phyloP scores from a whole-genome alignment of 768 basidiomycete genomes.

The Tricholoma sp. region DNA sequence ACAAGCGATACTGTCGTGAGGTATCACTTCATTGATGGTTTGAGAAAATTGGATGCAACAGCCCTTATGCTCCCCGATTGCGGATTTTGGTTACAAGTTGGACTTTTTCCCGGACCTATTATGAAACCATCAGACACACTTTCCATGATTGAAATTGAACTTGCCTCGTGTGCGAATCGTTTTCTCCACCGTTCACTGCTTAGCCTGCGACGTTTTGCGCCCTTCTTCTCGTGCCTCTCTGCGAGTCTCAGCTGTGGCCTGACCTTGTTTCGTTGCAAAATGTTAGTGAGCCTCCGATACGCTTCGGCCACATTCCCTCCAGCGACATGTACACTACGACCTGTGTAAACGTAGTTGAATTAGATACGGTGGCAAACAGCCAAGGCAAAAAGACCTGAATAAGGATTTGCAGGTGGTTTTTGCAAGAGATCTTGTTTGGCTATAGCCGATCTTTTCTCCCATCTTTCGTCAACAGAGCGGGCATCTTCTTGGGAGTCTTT shows the following conservation, averaged over 20 bases:
- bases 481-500: too few species aligned
- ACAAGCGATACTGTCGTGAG: too few species aligned
- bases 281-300: conserved; percentile 43
- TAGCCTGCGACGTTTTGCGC: conserved; percentile 70
- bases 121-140: conserved; percentile 12
- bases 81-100: conserved; percentile 76
- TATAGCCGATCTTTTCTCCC: conserved; percentile 29
- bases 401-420: conserved; percentile 42
- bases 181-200: conserved; percentile 74
- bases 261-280: conserved; percentile 54
- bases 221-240: conserved; percentile 78
- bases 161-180: conserved; percentile 73
- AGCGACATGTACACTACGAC: conserved; percentile 52
- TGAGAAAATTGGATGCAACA: too few species aligned
- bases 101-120: conserved; percentile 80
- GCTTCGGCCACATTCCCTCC: conserved; percentile 41
- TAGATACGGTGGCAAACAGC: background rate
- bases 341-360: conserved; percentile 28
- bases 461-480: conserved; percentile 28
- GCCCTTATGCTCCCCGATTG: conserved; percentile 48
- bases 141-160: conserved; percentile 5
- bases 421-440: conserved; percentile 17
- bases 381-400: conserved; percentile 36
- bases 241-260: conserved; percentile 40
- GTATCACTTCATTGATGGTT: too few species aligned